These are phyloP conservation scores for Medicago truncatula DNA, from an alignment of 306 rosid species.

Conservation along the genomic window DNA sequence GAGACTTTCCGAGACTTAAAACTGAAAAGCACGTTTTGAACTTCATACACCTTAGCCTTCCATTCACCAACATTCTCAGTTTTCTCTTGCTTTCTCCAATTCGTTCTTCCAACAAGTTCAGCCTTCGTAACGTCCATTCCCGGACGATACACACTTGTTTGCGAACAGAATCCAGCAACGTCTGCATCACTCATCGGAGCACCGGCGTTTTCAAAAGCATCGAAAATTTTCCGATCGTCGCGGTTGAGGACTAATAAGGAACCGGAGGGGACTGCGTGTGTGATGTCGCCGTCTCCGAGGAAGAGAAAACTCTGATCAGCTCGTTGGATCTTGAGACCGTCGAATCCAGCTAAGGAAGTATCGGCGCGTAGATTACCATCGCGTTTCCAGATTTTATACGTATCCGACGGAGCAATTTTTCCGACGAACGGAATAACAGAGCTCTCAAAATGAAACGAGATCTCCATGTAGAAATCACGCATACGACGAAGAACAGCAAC, in stretches of 20 bases:
- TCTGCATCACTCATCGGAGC: conserved; percentile 81
- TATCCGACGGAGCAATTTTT: conserved; percentile 84
- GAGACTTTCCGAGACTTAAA: conserved; percentile 83
- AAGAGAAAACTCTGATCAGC: conserved; percentile 96
- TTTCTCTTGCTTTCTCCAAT: conserved; percentile 93
- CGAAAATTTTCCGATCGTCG: conserved; percentile 70
- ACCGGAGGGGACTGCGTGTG: conserved; percentile 56
- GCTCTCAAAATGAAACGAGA: conserved; percentile 93
- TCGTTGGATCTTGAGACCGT: conserved; percentile 90
- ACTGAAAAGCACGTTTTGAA: conserved; percentile 85
- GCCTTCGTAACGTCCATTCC: conserved; percentile 97
- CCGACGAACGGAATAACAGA: conserved; percentile 95
- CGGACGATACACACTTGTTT: conserved; percentile 86
- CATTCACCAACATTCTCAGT: conserved; percentile 89
- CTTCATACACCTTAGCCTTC: conserved; percentile 83
- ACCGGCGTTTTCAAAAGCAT: conserved; percentile 88
- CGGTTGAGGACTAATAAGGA: conserved; percentile 83
- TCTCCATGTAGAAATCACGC: conserved; percentile 99
- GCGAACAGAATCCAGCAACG: conserved; percentile 76
- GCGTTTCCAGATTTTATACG: conserved; percentile 94
- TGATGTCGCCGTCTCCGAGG: conserved; percentile 78
- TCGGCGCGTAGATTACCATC: conserved; percentile 91
- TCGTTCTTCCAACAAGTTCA: conserved; percentile 81
- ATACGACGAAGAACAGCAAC: conserved; percentile 82
- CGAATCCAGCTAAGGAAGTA: conserved; percentile 74